These are phyloP conservation scores for Auriscalpium vulgare DNA, from an alignment of 768 basidiomycete species.

Conservation along the genomic window DNA sequence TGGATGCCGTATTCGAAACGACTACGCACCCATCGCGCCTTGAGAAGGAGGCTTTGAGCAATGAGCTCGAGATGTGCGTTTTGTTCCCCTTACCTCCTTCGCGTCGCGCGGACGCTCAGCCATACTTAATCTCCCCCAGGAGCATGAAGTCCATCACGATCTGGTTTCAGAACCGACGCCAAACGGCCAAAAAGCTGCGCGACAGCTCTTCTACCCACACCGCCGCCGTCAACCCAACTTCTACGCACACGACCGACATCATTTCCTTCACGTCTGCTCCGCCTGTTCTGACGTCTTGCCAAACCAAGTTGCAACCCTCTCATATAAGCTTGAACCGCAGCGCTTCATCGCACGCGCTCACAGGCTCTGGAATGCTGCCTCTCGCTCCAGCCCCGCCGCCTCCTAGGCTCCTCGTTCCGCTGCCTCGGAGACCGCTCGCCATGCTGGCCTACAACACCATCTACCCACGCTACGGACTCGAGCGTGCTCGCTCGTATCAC, in stretches of 20 bases:
- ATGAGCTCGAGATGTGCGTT: slow-evolving; percentile 32
- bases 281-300: neutral
- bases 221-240: neutral
- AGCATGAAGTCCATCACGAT: slow-evolving; percentile 48
- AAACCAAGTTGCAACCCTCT: neutral
- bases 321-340: neutral
- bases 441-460: neutral
- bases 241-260: slow-evolving; percentile 3
- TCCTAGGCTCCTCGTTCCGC: neutral
- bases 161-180: slow-evolving; percentile 81
- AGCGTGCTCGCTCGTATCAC: neutral
- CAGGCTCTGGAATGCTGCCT: neutral
- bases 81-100: neutral
- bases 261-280: slow-evolving; percentile 7
- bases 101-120: neutral
- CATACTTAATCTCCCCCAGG: slow-evolving; percentile 17
- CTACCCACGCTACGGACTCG: neutral
- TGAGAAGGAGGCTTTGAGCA: slow-evolving; percentile 33
- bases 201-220: slow-evolving; percentile 4
- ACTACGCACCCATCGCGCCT: slow-evolving; percentile 34
- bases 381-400: neutral
- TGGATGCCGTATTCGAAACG: slow-evolving; percentile 27
- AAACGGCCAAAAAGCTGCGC: slow-evolving; percentile 34
- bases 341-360: neutral
- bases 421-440: neutral